phyloP scores from a whole-genome alignment of 106 monocot species.

The Amphibolis antarctica region DNA sequence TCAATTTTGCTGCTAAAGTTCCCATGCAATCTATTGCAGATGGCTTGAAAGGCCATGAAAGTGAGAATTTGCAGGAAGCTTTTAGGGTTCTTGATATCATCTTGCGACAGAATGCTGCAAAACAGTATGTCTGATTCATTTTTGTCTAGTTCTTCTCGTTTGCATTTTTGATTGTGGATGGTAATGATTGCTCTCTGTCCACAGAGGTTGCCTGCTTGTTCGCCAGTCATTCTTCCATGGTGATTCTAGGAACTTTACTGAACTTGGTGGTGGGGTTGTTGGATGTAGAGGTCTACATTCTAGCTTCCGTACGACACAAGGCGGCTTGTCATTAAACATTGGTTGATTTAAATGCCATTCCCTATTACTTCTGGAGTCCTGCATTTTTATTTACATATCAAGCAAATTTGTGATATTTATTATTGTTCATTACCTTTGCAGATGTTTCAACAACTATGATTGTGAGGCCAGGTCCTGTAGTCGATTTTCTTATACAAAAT shows the following conservation, averaged over 20 bases:
- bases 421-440: conserved; percentile 2
- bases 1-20: conserved; percentile 72
- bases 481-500: conserved; percentile 13
- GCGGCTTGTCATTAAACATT: conserved; percentile 66
- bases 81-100: conserved; percentile 86
- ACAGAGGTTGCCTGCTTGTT: conserved; percentile 88
- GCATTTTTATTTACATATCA: neutral
- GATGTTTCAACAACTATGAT: conserved; percentile 22
- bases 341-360: conserved; percentile 17
- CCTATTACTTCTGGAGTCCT: conserved; percentile 3
- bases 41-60: conserved; percentile 66
- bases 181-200: neutral
- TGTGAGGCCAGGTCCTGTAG: conserved; percentile 13
- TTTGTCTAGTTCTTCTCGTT: neutral
- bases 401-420: neutral
- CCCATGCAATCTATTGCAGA: conserved; percentile 62
- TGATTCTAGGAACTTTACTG: conserved; percentile 42
- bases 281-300: conserved; percentile 87
- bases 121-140: conserved; percentile 49
- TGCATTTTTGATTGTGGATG: neutral
- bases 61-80: conserved; percentile 78
- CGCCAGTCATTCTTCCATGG: conserved; percentile 82
- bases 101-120: conserved; percentile 72
- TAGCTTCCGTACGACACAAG: conserved; percentile 61
- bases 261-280: conserved; percentile 74